Conservation (phyloP, 2,329 filamentous ascomycete species). For the Tolypocladium ovalisporum region DNA sequence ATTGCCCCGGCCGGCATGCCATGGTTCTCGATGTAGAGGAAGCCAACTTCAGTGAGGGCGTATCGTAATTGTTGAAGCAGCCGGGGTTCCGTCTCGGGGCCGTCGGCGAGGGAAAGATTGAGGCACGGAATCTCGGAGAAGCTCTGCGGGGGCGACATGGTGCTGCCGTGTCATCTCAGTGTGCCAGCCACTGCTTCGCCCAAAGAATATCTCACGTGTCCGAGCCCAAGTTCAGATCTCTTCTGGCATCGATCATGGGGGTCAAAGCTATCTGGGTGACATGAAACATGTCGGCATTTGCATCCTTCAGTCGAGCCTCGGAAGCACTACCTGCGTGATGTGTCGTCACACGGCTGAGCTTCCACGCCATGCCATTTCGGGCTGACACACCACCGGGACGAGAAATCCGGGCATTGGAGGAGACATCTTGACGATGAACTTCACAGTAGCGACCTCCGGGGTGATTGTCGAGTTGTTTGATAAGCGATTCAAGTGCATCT, state of each 20-base stretch:
- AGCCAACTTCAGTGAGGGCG: constrained; percentile 39
- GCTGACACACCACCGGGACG: too few relatives aligned
- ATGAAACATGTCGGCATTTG: too few relatives aligned
- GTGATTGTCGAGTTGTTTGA: too few relatives aligned
- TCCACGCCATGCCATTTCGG: not conserved
- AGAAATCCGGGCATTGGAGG: not conserved
- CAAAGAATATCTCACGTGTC: not conserved
- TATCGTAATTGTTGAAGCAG: constrained; percentile 32
- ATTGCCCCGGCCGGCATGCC: constrained; percentile 26
- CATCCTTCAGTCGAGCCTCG: too few relatives aligned
- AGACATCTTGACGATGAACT: not conserved
- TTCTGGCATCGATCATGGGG: too few relatives aligned
- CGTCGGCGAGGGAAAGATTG: not conserved
- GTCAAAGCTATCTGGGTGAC: too few relatives aligned
- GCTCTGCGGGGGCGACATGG: not conserved
- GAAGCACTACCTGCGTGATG: not conserved
- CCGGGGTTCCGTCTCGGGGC: not conserved
- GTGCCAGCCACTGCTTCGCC: not conserved
- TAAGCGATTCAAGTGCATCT: too few relatives aligned
- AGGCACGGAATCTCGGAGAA: not conserved
- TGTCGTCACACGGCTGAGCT: not conserved
- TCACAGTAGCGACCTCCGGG: too few relatives aligned
- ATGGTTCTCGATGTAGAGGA: constrained; percentile 42
- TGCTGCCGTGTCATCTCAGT: not conserved
- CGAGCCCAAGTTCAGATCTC: too few relatives aligned